Conservation (phyloP, 345 rosid genomes). For the Mallotus nudiflorus region DNA sequence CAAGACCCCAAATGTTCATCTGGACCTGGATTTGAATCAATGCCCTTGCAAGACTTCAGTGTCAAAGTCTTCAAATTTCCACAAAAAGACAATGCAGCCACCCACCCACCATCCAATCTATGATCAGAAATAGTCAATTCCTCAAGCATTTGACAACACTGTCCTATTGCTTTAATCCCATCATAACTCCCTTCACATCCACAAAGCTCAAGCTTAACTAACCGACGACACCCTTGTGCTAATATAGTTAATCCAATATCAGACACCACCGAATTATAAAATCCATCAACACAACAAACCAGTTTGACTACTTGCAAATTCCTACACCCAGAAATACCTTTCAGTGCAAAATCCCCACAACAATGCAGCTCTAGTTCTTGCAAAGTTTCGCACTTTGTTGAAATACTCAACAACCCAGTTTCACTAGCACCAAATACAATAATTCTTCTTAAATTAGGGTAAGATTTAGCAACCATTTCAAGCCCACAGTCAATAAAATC, state of each 20-base stretch:
- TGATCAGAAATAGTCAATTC: slow-evolving; percentile 80
- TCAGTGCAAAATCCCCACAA: slow-evolving; percentile 66
- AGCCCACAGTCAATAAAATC: slow-evolving; percentile 57
- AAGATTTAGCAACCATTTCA: slow-evolving; percentile 49
- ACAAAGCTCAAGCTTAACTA: slow-evolving; percentile 85
- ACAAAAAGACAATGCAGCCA: slow-evolving; percentile 74
- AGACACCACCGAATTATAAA: slow-evolving; percentile 62
- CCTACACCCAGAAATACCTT: slow-evolving; percentile 75
- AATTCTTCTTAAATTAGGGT: slow-evolving; percentile 69
- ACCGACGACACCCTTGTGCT: slow-evolving; percentile 88
- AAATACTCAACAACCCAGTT: slow-evolving; percentile 60
- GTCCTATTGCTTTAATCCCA: slow-evolving; percentile 92
- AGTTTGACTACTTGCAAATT: slow-evolving; percentile 84
- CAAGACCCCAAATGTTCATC: slow-evolving; percentile 66
- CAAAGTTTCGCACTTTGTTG: slow-evolving; percentile 62
- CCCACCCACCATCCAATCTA: slow-evolving; percentile 92
- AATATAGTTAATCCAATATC: slow-evolving; percentile 89
- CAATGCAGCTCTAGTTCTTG: slow-evolving; percentile 82
- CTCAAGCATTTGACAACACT: slow-evolving; percentile 95
- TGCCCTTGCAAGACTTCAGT: slow-evolving; percentile 64
- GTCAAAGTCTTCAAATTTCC: slow-evolving; percentile 87
- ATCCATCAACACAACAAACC: slow-evolving; percentile 62
- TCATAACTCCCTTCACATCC: slow-evolving; percentile 93
- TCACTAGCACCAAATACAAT: slow-evolving; percentile 68
- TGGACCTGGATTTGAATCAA: slow-evolving; percentile 74